These are phyloP conservation scores for Pyrenochaeta sp. DNA, from an alignment of 2,329 filamentous ascomycete species.

Conservation along the genomic window DNA sequence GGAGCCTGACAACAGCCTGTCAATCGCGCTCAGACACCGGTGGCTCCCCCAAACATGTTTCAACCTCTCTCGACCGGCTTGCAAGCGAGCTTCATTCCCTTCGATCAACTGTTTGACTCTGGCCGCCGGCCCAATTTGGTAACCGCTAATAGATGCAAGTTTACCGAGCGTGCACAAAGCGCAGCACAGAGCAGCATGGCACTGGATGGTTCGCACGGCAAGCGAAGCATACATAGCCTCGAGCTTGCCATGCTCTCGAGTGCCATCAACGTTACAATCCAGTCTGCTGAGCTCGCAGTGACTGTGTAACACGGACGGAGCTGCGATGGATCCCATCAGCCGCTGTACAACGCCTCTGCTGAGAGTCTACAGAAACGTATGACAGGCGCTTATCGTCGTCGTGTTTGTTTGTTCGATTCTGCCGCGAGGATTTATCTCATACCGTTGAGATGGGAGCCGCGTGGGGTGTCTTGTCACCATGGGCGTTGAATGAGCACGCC, in stretches of 20 bases:
- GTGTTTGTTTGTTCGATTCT: slow-evolving; percentile 1
- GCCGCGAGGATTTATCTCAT: background rate
- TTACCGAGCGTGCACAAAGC: slow-evolving; percentile 8
- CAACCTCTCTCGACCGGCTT: slow-evolving; percentile 4
- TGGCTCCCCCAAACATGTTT: slow-evolving; percentile 20
- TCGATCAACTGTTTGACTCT: slow-evolving; percentile 16
- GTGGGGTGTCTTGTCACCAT: slow-evolving; percentile 14
- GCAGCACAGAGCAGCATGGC: slow-evolving; percentile 13
- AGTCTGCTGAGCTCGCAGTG: slow-evolving; percentile 9
- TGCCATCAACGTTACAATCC: slow-evolving; percentile 17
- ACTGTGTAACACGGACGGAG: slow-evolving; percentile 7
- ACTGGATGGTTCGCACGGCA: slow-evolving; percentile 10
- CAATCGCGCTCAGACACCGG: slow-evolving; percentile 18
- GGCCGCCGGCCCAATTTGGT: slow-evolving; percentile 19
- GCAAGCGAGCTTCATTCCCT: slow-evolving; percentile 12
- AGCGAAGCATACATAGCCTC: slow-evolving; percentile 13
- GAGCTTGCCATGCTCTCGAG: slow-evolving; percentile 14
- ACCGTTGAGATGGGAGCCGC: background rate
- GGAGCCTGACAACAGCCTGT: background rate
- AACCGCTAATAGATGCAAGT: slow-evolving; percentile 7
- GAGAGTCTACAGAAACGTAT: slow-evolving; percentile 14
- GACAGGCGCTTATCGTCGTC: slow-evolving; percentile 17
- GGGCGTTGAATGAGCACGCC: slow-evolving; percentile 18
- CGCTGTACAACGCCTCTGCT: slow-evolving; percentile 18
- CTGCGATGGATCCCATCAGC: slow-evolving; percentile 17